Conservation (phyloP, 208 protist genomes). For the Acanthamoeba rhysodes region DNA sequence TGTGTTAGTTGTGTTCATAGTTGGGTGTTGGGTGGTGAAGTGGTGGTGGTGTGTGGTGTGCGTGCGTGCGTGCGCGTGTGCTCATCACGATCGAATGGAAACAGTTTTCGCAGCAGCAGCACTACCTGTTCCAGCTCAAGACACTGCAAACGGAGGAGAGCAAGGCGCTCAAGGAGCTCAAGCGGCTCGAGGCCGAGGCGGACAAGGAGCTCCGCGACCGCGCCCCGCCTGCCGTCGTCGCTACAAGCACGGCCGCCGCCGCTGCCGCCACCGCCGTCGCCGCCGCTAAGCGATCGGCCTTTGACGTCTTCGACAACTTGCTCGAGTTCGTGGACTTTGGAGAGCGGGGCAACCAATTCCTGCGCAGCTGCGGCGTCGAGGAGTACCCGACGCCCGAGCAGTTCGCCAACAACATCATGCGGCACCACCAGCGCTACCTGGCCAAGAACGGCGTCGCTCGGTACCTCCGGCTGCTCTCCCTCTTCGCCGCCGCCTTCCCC, state of each 20-base stretch:
- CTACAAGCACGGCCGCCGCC: neutral
- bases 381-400: slow-evolving; percentile 39
- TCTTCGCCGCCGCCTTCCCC: slow-evolving; percentile 20
- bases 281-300: neutral
- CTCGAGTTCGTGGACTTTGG: slow-evolving; percentile 55
- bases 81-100: too few species aligned
- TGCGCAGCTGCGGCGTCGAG: neutral
- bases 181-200: neutral
- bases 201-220: neutral
- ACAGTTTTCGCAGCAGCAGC: slow-evolving; percentile 14
- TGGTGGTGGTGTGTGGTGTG: neutral
- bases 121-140: neutral
- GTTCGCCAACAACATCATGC: slow-evolving; percentile 63
- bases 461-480: neutral
- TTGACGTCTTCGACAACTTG: slow-evolving; percentile 50
- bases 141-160: neutral
- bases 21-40: too few species aligned
- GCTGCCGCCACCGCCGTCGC: neutral
- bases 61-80: neutral
- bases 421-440: slow-evolving; percentile 53
- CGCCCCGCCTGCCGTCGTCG: neutral
- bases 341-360: neutral
- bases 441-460: slow-evolving; percentile 18
- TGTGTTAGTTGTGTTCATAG: too few species aligned
- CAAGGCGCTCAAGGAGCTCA: neutral